Evolutionary conservation across 1,284 basidiomycete species (phyloP).

Genomic region (Xanthoconium separans): DNA sequence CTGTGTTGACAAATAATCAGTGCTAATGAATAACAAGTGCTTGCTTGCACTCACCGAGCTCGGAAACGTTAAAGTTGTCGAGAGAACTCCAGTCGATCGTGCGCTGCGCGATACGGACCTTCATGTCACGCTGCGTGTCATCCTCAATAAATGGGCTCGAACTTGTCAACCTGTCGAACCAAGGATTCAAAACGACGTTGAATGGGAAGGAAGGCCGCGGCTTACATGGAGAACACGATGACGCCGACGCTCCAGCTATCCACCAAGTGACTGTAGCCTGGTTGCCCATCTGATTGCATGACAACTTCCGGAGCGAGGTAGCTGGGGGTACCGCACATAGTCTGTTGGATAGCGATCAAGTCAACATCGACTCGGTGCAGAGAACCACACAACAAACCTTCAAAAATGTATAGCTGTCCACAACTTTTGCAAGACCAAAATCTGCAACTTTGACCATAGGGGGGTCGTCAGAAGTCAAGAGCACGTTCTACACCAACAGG

Average conservation of each 20-base stretch:
- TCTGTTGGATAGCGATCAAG: constrained; percentile 43
- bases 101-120: constrained; percentile 53
- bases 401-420: constrained; percentile 72
- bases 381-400: constrained; percentile 42
- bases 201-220: background rate
- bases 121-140: constrained; percentile 51
- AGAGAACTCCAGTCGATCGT: constrained; percentile 63
- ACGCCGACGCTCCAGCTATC: constrained; percentile 95
- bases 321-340: constrained; percentile 83
- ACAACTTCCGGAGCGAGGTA: constrained; percentile 90
- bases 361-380: background rate
- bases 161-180: constrained; percentile 61
- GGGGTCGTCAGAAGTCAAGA: constrained; percentile 64
- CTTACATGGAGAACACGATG: constrained; percentile 85
- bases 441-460: constrained; percentile 84
- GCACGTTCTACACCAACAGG: constrained; percentile 53
- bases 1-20: constrained; percentile 20
- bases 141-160: constrained; percentile 72
- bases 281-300: constrained; percentile 55
- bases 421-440: constrained; percentile 90
- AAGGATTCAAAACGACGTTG: constrained; percentile 8
- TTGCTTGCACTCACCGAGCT: constrained; percentile 32
- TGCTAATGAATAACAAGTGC: background rate
- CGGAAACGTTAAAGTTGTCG: constrained; percentile 35
- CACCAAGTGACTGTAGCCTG: constrained; percentile 79